These are phyloP conservation scores for Aspergillus cavernicola DNA, from an alignment of 495 filamentous ascomycete genomes.

Conservation along the genomic window DNA sequence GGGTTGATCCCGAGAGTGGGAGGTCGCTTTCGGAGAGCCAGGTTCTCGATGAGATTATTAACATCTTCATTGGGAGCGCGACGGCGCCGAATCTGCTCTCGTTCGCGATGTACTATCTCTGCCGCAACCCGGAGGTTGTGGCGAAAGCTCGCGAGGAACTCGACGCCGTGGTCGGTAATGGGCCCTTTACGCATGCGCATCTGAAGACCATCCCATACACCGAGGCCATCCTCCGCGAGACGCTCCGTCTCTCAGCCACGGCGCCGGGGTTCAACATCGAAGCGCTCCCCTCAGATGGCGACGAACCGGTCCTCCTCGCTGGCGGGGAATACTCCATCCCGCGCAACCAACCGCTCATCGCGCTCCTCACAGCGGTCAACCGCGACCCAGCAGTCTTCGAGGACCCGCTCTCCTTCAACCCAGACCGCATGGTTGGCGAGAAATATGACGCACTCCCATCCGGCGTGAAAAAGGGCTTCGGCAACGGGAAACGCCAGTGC, in stretches of 20 bases:
- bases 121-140: constrained; percentile 34
- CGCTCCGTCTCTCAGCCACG: constrained; percentile 63
- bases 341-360: constrained; percentile 57
- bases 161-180: constrained; percentile 33
- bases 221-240: constrained; percentile 66
- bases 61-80: constrained; percentile 44
- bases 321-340: constrained; percentile 66
- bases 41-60: constrained; percentile 65
- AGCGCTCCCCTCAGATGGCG: constrained; percentile 43
- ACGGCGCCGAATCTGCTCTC: constrained; percentile 43
- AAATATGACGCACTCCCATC: constrained; percentile 55
- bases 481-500: constrained; percentile 67
- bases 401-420: constrained; percentile 59
- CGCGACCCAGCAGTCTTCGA: constrained; percentile 66
- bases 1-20: constrained; percentile 63
- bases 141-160: constrained; percentile 40
- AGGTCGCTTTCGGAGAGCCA: constrained; percentile 54
- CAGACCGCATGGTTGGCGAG: constrained; percentile 67
- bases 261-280: constrained; percentile 62
- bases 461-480: constrained; percentile 64
- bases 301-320: constrained; percentile 46
- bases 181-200: constrained; percentile 47
- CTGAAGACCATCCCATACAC: constrained; percentile 62
- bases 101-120: constrained; percentile 44
- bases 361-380: constrained; percentile 61